phyloP scores from a whole-genome alignment of 2,329 filamentous ascomycete species.

The Paramyrothecium roridum region DNA sequence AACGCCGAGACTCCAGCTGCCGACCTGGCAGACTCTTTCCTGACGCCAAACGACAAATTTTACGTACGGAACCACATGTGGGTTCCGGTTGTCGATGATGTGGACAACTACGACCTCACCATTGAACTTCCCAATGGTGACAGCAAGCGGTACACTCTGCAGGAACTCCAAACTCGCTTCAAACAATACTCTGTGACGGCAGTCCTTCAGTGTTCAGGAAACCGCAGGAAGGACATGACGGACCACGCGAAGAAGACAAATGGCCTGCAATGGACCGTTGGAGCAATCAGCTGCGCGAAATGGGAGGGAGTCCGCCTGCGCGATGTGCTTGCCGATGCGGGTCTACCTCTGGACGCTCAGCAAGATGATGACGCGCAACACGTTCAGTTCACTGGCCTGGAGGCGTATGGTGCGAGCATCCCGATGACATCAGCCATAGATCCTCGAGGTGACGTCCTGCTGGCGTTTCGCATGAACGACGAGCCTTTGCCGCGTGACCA shows the following conservation, averaged over 20 bases:
- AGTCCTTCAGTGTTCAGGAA: conserved; percentile 71
- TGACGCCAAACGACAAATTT: conserved; percentile 84
- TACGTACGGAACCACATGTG: conserved; percentile 89
- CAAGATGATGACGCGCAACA: conserved; percentile 22
- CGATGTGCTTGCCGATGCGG: conserved; percentile 41
- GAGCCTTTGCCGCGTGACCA: conserved; percentile 78
- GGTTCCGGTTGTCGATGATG: conserved; percentile 45
- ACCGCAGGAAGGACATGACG: conserved; percentile 69
- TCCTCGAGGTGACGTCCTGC: conserved; percentile 41
- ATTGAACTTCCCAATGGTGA: conserved; percentile 41
- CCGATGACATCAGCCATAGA: conserved; percentile 37
- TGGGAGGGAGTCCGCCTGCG: conserved; percentile 43
- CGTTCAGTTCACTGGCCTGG: conserved; percentile 33
- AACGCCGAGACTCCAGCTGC: conserved; percentile 45
- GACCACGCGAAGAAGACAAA: conserved; percentile 37
- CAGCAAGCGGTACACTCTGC: conserved; percentile 34
- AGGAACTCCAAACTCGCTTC: conserved; percentile 41
- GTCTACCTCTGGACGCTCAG: conserved; percentile 12
- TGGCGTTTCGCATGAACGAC: conserved; percentile 90
- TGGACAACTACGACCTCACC: conserved; percentile 31
- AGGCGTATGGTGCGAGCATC: conserved; percentile 40
- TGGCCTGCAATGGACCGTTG: conserved; percentile 44
- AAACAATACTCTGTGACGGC: conserved; percentile 37
- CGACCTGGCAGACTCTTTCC: conserved; percentile 53
- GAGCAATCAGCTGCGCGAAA: conserved; percentile 42